These are phyloP conservation scores for Apiotrichum domesticum DNA, from an alignment of 1,284 basidiomycete species.

Conservation along the genomic window DNA sequence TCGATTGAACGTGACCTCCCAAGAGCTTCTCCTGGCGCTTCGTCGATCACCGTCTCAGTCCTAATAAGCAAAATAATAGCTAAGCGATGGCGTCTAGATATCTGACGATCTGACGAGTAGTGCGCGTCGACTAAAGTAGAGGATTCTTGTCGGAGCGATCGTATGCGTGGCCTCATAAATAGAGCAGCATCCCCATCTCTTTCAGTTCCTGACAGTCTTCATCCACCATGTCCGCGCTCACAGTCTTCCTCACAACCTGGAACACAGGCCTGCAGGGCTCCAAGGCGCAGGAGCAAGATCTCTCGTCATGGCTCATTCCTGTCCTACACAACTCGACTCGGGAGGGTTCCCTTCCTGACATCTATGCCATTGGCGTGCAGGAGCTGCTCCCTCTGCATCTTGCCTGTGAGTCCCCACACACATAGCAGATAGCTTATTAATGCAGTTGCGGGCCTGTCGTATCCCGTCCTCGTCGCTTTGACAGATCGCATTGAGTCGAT, in stretches of 20 bases:
- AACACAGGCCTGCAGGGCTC: conserved; percentile 46
- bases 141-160: too few species aligned
- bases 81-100: too few species aligned
- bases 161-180: too few species aligned
- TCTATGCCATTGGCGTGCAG: conserved; percentile 91
- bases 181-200: not conserved
- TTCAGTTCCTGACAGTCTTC: not conserved
- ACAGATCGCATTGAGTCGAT: conserved; percentile 39
- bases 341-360: conserved; percentile 53
- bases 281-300: conserved; percentile 40
- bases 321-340: conserved; percentile 32
- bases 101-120: too few species aligned
- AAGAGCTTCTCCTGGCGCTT: too few species aligned
- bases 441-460: conserved; percentile 35
- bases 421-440: conserved; percentile 1
- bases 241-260: conserved; percentile 46
- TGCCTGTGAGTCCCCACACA: conserved; percentile 30
- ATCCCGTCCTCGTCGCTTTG: conserved; percentile 32
- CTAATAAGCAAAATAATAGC: too few species aligned
- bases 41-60: too few species aligned
- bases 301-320: conserved; percentile 45
- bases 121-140: too few species aligned
- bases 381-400: conserved; percentile 66
- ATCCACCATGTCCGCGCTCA: conserved; percentile 32
- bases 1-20: too few species aligned